Evolutionary conservation across 805 yeast species (phyloP), one percentile per base, ranked within the genome.

Genomic region (Lipomyces mesembrius): DNA sequence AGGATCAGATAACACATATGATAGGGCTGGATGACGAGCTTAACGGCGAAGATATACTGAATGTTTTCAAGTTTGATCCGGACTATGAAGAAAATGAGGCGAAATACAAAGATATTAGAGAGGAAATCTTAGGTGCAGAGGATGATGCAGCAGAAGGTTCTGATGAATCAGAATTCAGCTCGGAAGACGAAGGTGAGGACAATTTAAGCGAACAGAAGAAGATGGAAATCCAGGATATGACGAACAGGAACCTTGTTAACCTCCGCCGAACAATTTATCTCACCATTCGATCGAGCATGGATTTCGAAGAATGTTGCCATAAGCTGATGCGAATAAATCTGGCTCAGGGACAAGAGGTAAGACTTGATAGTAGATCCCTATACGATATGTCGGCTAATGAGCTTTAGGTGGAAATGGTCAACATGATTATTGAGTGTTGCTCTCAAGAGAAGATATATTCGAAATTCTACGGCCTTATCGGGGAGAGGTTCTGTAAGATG

Each of bases 221-320:
- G 22, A 71, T 73, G 37, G 77, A 78, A 60, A 82, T 88, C 53
- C 80, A 81, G 53, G 97, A 93, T 76, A 77, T 89, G 81, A 90
- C 97, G 0, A 88, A 88, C 58, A 78, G 87, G 0, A 85, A 85
- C 32, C 77, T 87, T 37, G 80, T 87, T 1, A 86, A 87, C 60
- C 86, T 87, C 71, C 91, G 91, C 72, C 91, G 91, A 72, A 84
- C 84, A 1, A 89, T 94, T 1, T 94, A 94, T 73, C 79, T 93
- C 35, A 88, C 94, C 0, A 80, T 95, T 9, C 92, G 91, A 88
- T 91, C 97, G 27, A 87, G 97, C 67, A 85, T 94, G 88, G 88
- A 96, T 0, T 87, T 93, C 4, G 97, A 91, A 71, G 99, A 95
- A 80, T 94, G 97, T 0, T 92, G 91, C 0, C 98, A 93, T 76